phyloP scores from a whole-genome alignment of 2,329 filamentous ascomycete genomes.

The Amauroascus verrucosus region DNA sequence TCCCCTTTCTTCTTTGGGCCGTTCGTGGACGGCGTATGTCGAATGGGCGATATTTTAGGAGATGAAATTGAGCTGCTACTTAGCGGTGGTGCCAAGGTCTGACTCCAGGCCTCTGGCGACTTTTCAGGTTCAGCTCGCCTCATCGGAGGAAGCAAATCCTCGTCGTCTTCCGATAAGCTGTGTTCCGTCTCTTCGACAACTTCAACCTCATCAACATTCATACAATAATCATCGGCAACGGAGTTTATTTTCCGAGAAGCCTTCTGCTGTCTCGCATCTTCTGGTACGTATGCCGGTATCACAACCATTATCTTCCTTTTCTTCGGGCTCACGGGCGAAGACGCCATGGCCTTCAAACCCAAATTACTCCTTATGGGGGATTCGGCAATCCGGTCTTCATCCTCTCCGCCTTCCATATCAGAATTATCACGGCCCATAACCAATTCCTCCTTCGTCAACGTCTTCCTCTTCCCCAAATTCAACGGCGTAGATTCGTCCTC shows the following conservation, averaged over 20 bases:
- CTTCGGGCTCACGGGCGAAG: neutral
- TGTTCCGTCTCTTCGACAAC: slow-evolving; percentile 8
- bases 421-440: neutral
- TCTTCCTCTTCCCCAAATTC: slow-evolving; percentile 27
- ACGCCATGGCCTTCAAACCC: neutral
- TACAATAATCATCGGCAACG: neutral
- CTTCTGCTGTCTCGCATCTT: neutral
- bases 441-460: slow-evolving; percentile 18
- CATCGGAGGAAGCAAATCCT: slow-evolving; percentile 10
- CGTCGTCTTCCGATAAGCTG: slow-evolving; percentile 8
- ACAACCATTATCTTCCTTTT: slow-evolving; percentile 9
- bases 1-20: slow-evolving; percentile 1
- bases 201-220: neutral
- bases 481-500: slow-evolving; percentile 39
- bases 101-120: slow-evolving; percentile 23
- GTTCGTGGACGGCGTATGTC: neutral
- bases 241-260: neutral
- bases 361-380: neutral
- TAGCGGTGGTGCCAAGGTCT: slow-evolving; percentile 31
- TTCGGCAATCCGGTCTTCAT: slow-evolving; percentile 1
- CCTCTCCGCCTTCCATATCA: neutral
- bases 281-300: neutral
- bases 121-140: slow-evolving; percentile 13
- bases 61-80: slow-evolving; percentile 27
- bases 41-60: slow-evolving; percentile 16